Evolutionary conservation across 176 grass and related monocot species (phyloP).

Genomic region (Tillandsia fasciculata): DNA sequence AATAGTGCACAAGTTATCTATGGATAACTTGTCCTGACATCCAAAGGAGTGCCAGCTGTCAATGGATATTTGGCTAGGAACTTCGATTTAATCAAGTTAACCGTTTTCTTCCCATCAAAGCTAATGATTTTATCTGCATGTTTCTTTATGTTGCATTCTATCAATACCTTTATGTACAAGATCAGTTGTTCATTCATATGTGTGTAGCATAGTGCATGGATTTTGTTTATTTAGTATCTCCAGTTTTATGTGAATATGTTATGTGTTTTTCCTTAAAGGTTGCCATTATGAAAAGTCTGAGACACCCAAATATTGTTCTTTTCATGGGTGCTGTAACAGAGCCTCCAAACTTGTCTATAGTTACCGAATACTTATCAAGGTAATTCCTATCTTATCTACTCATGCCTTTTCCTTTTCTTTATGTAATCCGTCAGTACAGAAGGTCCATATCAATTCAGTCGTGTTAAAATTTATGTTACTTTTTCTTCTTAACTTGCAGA

Average conservation of each 20-base stretch:
- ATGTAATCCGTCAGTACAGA: not conserved
- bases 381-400: constrained; percentile 17
- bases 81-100: too few relatives aligned
- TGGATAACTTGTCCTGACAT: constrained; percentile 8
- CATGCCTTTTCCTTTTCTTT: not conserved
- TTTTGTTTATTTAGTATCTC: not conserved
- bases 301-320: constrained; percentile 94
- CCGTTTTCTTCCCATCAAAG: too few relatives aligned
- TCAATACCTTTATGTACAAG: too few relatives aligned
- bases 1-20: constrained; percentile 11
- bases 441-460: constrained; percentile 2
- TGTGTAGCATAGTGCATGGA: not conserved
- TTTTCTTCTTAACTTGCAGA: constrained; percentile 39
- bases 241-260: not conserved
- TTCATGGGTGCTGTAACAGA: constrained; percentile 94
- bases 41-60: constrained; percentile 6
- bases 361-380: constrained; percentile 95
- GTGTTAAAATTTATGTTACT: not conserved
- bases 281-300: constrained; percentile 82
- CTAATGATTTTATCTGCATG: too few relatives aligned
- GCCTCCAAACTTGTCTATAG: constrained; percentile 71
- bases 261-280: constrained; percentile 24
- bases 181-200: not conserved
- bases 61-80: constrained; percentile 9
- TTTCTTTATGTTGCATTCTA: too few relatives aligned